phyloP scores from a whole-genome alignment of 441 rosid species.

The Erodium texanum region DNA sequence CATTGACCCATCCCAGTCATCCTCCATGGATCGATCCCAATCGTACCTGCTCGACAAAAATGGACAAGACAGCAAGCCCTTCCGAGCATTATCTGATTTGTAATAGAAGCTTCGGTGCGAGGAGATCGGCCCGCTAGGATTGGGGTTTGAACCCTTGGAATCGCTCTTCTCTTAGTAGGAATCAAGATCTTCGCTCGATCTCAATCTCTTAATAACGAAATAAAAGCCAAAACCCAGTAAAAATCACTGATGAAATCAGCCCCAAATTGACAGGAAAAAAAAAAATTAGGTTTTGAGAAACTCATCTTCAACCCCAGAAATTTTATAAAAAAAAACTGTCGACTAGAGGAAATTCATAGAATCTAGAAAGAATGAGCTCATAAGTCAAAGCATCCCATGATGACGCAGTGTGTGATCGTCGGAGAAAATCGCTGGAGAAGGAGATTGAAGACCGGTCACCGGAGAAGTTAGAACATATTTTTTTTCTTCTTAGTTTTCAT shows the following conservation, averaged over 20 bases:
- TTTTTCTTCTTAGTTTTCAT: too few relatives aligned
- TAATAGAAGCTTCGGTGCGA: slow-evolving; percentile 53
- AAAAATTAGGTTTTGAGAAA: not conserved
- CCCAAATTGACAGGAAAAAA: not conserved
- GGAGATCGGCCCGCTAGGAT: slow-evolving; percentile 38
- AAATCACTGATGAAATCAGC: not conserved
- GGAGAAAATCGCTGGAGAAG: not conserved
- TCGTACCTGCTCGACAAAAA: slow-evolving; percentile 47
- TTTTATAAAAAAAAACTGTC: too few relatives aligned
- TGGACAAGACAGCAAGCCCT: slow-evolving; percentile 43
- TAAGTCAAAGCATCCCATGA: not conserved
- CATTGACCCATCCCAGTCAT: slow-evolving; percentile 43
- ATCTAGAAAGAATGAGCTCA: not conserved
- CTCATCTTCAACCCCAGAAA: not conserved
- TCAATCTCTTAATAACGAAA: slow-evolving; percentile 60
- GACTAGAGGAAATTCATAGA: not conserved
- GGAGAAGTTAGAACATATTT: too few relatives aligned
- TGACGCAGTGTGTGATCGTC: too few relatives aligned
- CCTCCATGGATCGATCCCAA: slow-evolving; percentile 50
- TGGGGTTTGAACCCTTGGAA: slow-evolving; percentile 30
- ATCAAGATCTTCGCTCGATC: slow-evolving; percentile 81
- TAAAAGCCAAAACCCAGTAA: not conserved
- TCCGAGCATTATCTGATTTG: slow-evolving; percentile 48
- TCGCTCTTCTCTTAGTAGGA: slow-evolving; percentile 41
- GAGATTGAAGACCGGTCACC: too few relatives aligned